phyloP scores from a whole-genome alignment of 345 rosid genomes.

The Citrus mangshanensis region DNA sequence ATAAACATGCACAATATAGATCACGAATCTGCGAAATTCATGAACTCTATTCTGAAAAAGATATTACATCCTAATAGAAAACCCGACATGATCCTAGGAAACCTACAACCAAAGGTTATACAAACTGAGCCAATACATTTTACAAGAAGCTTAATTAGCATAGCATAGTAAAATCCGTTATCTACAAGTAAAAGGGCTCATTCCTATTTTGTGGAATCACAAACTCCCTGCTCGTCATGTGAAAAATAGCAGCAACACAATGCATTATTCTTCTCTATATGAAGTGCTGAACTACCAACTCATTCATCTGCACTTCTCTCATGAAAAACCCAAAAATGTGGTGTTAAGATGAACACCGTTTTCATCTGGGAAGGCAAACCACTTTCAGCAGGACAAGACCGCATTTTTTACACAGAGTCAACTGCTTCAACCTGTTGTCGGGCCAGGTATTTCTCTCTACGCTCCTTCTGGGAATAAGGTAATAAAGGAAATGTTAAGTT shows the following conservation, averaged over 20 bases:
- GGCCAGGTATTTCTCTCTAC: conserved; percentile 94
- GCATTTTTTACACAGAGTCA: conserved; percentile 21
- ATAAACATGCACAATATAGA: not conserved
- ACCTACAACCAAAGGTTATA: not conserved
- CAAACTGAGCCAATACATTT: not conserved
- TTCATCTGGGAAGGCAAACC: not conserved
- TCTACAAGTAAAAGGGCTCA: conserved; percentile 15
- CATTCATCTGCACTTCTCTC: conserved; percentile 6
- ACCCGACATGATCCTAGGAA: no score
- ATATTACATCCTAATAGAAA: not conserved
- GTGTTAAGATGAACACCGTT: not conserved
- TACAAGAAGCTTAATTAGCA: not conserved
- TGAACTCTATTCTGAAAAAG: not conserved
- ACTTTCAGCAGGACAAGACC: not conserved
- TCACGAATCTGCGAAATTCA: not conserved
- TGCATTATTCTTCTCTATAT: not conserved
- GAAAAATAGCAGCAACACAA: conserved; percentile 14
- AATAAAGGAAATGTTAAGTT: not conserved
- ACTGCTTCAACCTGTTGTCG: conserved; percentile 70
- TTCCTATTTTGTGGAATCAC: not conserved
- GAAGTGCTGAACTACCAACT: not conserved
- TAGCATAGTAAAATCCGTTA: conserved; percentile 14
- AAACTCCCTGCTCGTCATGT: not conserved
- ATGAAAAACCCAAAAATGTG: conserved; percentile 4
- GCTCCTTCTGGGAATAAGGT: conserved; percentile 65